These are phyloP conservation scores for Leccinum barrowsii DNA, from an alignment of 768 basidiomycete species.

Conservation along the genomic window DNA sequence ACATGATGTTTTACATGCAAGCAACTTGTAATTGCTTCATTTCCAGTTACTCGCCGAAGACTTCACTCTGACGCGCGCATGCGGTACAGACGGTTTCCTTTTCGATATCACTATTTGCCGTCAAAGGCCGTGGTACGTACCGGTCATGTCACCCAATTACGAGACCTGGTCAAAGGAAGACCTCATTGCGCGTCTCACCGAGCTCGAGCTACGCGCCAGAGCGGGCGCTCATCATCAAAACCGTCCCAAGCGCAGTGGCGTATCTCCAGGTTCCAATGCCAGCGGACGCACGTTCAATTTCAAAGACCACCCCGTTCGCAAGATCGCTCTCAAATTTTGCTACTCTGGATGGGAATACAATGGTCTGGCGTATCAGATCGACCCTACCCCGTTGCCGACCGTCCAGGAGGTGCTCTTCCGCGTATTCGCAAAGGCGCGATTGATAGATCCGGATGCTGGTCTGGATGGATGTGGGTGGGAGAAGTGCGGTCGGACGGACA, in stretches of 20 bases:
- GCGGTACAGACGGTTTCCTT: constrained; percentile 30
- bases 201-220: constrained; percentile 44
- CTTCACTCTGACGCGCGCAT: constrained; percentile 11
- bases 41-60: neutral
- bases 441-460: constrained; percentile 72
- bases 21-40: neutral
- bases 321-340: constrained; percentile 91
- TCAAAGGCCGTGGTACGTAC: constrained; percentile 22
- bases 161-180: constrained; percentile 62
- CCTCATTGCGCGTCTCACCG: constrained; percentile 60
- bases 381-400: constrained; percentile 73
- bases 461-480: constrained; percentile 88
- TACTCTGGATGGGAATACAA: constrained; percentile 93
- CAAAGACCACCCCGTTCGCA: constrained; percentile 66
- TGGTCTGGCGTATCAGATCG: constrained; percentile 80
- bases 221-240: constrained; percentile 10
- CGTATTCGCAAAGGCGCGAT: constrained; percentile 70
- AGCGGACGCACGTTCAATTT: constrained; percentile 56
- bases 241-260: constrained; percentile 7
- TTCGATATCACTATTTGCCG: constrained; percentile 32
- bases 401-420: constrained; percentile 86
- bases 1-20: neutral
- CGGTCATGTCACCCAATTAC: constrained; percentile 43
- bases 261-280: constrained; percentile 9
- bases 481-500: constrained; percentile 90